Conservation (phyloP, 2,329 filamentous ascomycete genomes). For the Fonsecaea multimorphosa region DNA sequence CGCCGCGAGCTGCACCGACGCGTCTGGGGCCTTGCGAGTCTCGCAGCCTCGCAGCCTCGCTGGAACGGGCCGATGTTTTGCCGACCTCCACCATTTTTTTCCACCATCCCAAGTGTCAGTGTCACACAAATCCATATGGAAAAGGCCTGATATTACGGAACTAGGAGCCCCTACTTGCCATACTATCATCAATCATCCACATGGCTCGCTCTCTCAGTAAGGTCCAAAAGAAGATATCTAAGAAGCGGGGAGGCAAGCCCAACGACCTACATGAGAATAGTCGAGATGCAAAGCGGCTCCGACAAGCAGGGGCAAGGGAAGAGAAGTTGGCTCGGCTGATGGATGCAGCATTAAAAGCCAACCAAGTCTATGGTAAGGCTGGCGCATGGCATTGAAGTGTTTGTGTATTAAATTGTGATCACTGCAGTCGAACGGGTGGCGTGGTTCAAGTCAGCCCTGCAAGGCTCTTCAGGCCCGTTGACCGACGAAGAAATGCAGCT, state of each 20-base stretch:
- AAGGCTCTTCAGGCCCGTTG: constrained; percentile 44
- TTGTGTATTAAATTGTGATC: constrained; percentile 8
- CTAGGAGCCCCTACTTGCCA: background rate
- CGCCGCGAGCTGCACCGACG: background rate
- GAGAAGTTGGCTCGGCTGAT: constrained; percentile 78
- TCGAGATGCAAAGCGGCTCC: constrained; percentile 80
- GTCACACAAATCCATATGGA: background rate
- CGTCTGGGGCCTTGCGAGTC: background rate
- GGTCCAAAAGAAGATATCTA: constrained; percentile 84
- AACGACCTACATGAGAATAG: constrained; percentile 85
- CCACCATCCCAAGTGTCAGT: too few relatives aligned
- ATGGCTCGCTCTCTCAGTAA: constrained; percentile 84
- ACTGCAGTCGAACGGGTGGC: constrained; percentile 67
- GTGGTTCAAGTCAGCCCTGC: constrained; percentile 73
- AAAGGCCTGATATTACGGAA: background rate
- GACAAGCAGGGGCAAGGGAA: constrained; percentile 79
- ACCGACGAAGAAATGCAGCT: constrained; percentile 50
- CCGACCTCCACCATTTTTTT: constrained; percentile 25
- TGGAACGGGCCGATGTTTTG: constrained; percentile 24
- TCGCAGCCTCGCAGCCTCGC: too few relatives aligned
- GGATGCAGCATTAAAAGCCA: constrained; percentile 72
- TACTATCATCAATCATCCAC: constrained; percentile 37
- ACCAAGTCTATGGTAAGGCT: constrained; percentile 72
- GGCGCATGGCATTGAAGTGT: background rate
- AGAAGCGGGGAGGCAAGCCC: constrained; percentile 78